Evolutionary conservation across 306 rosid genomes (phyloP).

Genomic region (Sechiopsis laciniata): DNA sequence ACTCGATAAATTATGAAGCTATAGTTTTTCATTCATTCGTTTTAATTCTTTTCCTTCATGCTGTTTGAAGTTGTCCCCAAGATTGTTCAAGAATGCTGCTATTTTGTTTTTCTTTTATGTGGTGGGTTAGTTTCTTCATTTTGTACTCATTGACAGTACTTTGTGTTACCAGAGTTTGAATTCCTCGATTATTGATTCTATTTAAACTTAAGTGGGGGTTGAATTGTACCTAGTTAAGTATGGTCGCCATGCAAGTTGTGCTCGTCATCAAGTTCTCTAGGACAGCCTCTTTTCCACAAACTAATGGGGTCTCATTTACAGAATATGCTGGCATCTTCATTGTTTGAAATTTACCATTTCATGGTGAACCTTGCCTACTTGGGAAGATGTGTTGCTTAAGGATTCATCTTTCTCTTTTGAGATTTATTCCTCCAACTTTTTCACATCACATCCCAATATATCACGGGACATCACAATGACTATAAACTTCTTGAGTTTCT

Average conservation of each 20-base stretch:
- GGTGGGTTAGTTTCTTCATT: not conserved
- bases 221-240: constrained; percentile 1
- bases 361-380: not conserved
- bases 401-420: not conserved
- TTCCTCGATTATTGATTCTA: not conserved
- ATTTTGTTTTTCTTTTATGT: constrained; percentile 13
- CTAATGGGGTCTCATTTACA: constrained; percentile 1
- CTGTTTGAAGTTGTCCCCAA: constrained; percentile 5
- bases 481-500: constrained; percentile 5
- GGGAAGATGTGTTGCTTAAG: constrained; percentile 14
- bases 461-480: not conserved
- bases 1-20: constrained; percentile 4
- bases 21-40: not conserved
- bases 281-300: constrained; percentile 8
- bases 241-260: not conserved
- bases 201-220: constrained; percentile 7
- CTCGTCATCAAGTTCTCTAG: not conserved
- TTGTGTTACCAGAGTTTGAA: not conserved
- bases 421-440: not conserved
- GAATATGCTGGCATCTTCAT: constrained; percentile 2
- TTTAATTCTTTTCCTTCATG: not conserved
- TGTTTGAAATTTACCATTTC: not conserved
- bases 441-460: not conserved
- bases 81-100: not conserved
- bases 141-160: constrained; percentile 5